A percentile compares a stretch with the other conserved stretches of the same genome.
These are phyloP conservation scores for Viridothelium virens DNA, from an alignment of 495 filamentous ascomycete species.

Conservation along the genomic window DNA sequence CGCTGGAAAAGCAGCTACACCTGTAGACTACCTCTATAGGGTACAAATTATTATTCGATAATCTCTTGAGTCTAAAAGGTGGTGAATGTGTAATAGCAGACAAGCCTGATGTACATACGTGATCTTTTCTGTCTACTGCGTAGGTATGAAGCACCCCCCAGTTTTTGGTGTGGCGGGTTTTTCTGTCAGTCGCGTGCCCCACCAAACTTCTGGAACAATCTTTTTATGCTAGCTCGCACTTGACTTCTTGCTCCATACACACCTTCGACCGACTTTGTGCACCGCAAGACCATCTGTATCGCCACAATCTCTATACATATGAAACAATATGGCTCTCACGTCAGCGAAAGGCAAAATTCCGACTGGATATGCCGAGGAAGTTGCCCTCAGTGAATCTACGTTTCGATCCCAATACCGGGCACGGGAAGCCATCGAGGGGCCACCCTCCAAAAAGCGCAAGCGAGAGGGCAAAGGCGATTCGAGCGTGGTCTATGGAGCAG, in stretches of 20 bases:
- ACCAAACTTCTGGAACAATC: neutral
- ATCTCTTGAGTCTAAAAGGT: too few species aligned
- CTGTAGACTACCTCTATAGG: too few species aligned
- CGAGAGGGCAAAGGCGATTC: slow-evolving; percentile 78
- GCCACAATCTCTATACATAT: neutral
- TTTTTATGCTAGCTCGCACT: neutral
- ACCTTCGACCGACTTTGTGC: too few species aligned
- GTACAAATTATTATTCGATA: too few species aligned
- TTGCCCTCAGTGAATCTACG: slow-evolving; percentile 77
- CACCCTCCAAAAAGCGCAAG: slow-evolving; percentile 60
- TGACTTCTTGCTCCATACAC: too few species aligned
- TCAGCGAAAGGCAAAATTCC: slow-evolving; percentile 81
- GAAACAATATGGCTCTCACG: slow-evolving; percentile 36
- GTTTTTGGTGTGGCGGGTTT: too few species aligned
- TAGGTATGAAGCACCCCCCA: too few species aligned
- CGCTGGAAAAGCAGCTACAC: too few species aligned
- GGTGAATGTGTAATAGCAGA: too few species aligned
- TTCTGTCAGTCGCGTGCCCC: too few species aligned
- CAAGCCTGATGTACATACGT: too few species aligned
- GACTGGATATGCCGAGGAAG: slow-evolving; percentile 81
- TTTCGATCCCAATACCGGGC: slow-evolving; percentile 54
- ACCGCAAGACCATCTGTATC: neutral
- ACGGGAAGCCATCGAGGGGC: slow-evolving; percentile 56
- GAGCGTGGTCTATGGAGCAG: slow-evolving; percentile 73
- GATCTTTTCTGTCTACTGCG: too few species aligned